Percentiles rank a stretch among this genome's conserved stretches.
Evolutionary conservation across 2,329 filamentous ascomycete species (phyloP).

Genomic region (Sclerotinia subarctica): DNA sequence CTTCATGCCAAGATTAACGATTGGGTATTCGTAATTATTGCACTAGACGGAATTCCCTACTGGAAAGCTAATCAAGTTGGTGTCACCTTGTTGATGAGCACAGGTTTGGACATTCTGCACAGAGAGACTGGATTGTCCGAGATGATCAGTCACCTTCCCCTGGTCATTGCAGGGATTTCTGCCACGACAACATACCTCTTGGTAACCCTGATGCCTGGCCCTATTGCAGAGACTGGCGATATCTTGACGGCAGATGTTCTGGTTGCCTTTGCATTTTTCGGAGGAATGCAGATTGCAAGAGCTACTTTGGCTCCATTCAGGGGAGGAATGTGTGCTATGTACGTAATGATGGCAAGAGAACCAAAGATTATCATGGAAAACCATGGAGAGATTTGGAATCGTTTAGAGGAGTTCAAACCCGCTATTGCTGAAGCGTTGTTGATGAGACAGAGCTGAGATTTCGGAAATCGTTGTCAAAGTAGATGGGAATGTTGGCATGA

Average conservation of each 20-base stretch:
- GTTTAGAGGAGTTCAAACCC: not conserved
- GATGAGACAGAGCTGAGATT: not conserved
- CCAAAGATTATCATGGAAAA: not conserved
- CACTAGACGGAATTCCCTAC: not conserved
- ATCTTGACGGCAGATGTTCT: not conserved
- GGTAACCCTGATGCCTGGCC: not conserved
- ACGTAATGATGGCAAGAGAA: conserved; percentile 12
- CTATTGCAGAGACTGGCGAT: not conserved
- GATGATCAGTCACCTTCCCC: not conserved
- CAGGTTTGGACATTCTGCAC: not conserved
- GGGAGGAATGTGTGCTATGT: conserved; percentile 6
- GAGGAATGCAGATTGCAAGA: conserved; percentile 6
- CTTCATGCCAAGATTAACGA: not conserved
- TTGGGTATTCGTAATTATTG: conserved; percentile 1
- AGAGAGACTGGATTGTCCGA: not conserved
- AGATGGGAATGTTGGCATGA: not conserved
- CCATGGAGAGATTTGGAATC: conserved; percentile 9
- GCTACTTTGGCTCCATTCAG: conserved; percentile 12
- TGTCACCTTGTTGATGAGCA: not conserved
- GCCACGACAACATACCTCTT: not conserved
- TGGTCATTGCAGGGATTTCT: not conserved
- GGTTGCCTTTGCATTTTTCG: not conserved
- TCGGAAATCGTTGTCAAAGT: too few species aligned
- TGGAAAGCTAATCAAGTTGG: not conserved
- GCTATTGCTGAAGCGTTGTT: not conserved